Evolutionary conservation across 352 stramenopile genomes (phyloP).

Genomic region (Phytophthora sojae): DNA sequence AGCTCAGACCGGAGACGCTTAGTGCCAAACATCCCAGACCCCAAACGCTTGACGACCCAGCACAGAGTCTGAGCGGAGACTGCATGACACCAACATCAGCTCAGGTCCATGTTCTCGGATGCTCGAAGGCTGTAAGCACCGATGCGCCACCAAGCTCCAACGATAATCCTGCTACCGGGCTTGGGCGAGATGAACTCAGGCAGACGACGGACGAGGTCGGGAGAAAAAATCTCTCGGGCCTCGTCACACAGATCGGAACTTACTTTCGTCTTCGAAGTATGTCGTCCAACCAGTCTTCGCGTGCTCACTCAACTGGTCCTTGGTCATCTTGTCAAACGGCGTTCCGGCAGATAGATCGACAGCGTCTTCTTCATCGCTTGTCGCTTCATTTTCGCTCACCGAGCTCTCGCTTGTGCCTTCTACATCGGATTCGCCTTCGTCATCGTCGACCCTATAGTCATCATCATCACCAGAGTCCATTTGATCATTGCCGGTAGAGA

Average conservation of each 20-base stretch:
- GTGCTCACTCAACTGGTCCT: neutral
- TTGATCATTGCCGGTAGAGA: neutral
- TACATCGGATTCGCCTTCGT: neutral
- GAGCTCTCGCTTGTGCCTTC: neutral
- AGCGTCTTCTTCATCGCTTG: slow-evolving; percentile 1
- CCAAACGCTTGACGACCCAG: too few relatives aligned
- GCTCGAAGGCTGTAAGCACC: too few relatives aligned
- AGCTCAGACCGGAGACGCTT: too few relatives aligned
- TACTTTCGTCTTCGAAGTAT: neutral
- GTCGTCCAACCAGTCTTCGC: neutral
- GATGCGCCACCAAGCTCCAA: too few relatives aligned
- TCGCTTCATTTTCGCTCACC: neutral
- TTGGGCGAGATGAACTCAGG: too few relatives aligned
- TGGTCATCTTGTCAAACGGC: slow-evolving; percentile 2
- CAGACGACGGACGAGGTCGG: too few relatives aligned
- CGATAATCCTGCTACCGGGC: too few relatives aligned
- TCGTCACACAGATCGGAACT: neutral
- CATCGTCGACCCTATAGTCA: neutral
- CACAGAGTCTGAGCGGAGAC: too few relatives aligned
- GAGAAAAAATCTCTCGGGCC: too few relatives aligned
- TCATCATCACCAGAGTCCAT: neutral
- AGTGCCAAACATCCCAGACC: too few relatives aligned
- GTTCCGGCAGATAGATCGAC: neutral
- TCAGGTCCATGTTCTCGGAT: too few relatives aligned
- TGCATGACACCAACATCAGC: too few relatives aligned